Base-by-base conservation (phyloP, 805 yeast genomes). In the Wickerhamia fluorescens region DNA sequence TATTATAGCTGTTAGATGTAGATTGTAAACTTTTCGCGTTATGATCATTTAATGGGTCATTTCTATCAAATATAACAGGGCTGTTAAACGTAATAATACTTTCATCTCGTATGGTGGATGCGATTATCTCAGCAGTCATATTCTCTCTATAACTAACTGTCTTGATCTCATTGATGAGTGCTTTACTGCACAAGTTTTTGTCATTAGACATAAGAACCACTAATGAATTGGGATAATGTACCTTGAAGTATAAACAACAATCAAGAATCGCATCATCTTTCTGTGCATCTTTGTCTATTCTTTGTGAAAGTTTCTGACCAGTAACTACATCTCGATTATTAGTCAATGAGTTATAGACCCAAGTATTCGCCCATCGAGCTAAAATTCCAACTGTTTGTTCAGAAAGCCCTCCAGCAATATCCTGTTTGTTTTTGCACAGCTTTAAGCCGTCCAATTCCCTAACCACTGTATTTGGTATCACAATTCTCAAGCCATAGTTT, bases 191-290 rank as follows among this genome's bases (percentile, higher is more conserved):
- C 6, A 88, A 61, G 47, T 87, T 88, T 41, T 76, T 80, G 50
- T 88, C 96, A 48, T 88, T 83, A 0, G 95, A 79, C 35, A 87
- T 44, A 15, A 84, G 50, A 2, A 87, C 67, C 6, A 79, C 80
- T 14, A 63, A 41, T 7, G 51, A 42, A 4, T 52, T 41, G 3
- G 51, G 42, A 28, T 49, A 39, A 9, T 54, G 51, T 8, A 58
- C 52, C 35, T 69, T 64, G 33, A 78, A 75, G 46, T 69, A 86
- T 15, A 80, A 44, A 42, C 94, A 81, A 49, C 95, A 86, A 50
- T 88, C 96, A 23, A 87, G 54, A 36, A 88, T 87, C 0, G 94
- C 69, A 44, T 87, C 94, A 52, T 88, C 96, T 34, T 82, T 78
- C 0, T 30, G 30, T 2, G 75, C 49, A 2, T 44, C 29, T 6